phyloP scores from a whole-genome alignment of 192 early-diverging fungal genomes.

The Entomortierella lignicola region DNA sequence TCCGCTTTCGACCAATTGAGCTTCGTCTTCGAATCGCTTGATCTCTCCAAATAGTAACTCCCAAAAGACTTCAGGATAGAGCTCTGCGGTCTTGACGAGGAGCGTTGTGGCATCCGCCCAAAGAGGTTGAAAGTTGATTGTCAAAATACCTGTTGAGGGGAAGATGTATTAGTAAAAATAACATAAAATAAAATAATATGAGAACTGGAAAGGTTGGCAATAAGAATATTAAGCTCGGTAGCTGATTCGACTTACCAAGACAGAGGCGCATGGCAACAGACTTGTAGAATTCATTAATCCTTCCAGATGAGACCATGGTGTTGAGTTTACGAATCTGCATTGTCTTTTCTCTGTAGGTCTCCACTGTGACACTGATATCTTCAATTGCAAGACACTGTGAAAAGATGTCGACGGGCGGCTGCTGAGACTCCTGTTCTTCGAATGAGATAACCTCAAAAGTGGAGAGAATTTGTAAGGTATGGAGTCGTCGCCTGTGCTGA shows the following conservation, averaged over 20 bases:
- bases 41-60: slow-evolving; percentile 64
- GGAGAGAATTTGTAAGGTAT: slow-evolving; percentile 76
- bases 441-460: slow-evolving; percentile 74
- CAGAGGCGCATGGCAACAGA: slow-evolving; percentile 72
- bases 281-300: slow-evolving; percentile 78
- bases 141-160: slow-evolving; percentile 73
- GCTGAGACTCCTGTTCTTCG: slow-evolving; percentile 41
- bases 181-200: background rate
- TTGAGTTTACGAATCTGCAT: slow-evolving; percentile 80
- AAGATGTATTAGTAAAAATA: no score
- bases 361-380: slow-evolving; percentile 67
- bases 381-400: slow-evolving; percentile 73
- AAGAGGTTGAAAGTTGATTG: slow-evolving; percentile 84
- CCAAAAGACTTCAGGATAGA: slow-evolving; percentile 73
- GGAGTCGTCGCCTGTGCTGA: slow-evolving; percentile 64
- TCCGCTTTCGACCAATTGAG: slow-evolving; percentile 64
- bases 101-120: slow-evolving; percentile 82
- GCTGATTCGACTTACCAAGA: slow-evolving; percentile 71
- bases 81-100: slow-evolving; percentile 63
- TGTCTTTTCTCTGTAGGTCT: slow-evolving; percentile 82
- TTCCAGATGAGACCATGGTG: slow-evolving; percentile 67
- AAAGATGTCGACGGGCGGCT: slow-evolving; percentile 59
- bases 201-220: no score
- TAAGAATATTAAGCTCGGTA: no score
- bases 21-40: slow-evolving; percentile 68